A percentile compares a stretch with the other conserved stretches of the same genome.
Evolutionary conservation across 139 green algal species (phyloP).

Genomic region (Spirogloea muscicola): DNA sequence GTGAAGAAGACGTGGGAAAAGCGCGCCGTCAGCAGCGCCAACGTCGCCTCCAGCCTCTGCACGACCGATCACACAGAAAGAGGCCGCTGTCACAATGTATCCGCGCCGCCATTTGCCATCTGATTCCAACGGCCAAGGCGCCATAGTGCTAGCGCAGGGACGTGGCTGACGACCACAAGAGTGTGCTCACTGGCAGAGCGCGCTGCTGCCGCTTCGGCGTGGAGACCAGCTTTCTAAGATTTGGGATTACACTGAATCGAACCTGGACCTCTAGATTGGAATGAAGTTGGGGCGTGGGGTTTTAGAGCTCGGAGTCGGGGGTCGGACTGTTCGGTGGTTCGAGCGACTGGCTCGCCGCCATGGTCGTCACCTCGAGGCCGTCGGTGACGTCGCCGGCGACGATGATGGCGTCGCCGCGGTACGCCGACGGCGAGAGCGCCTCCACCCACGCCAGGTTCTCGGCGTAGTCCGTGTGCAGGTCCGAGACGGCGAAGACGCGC

Average conservation of each 20-base stretch:
- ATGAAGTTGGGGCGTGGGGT: not conserved
- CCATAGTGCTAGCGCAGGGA: not conserved
- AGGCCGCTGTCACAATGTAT: not conserved
- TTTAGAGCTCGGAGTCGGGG: not conserved
- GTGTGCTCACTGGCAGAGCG: not conserved
- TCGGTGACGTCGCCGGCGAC: slow-evolving; percentile 51
- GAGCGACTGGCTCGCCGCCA: not conserved
- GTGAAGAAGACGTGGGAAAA: slow-evolving; percentile 52
- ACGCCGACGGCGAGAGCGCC: slow-evolving; percentile 4
- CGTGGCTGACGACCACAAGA: not conserved
- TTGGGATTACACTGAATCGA: no score
- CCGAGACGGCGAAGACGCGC: slow-evolving; percentile 35
- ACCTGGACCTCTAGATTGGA: no score
- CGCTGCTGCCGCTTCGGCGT: not conserved
- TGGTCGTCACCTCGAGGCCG: slow-evolving; percentile 3
- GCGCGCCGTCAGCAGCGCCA: slow-evolving; percentile 18
- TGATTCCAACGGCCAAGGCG: no score
- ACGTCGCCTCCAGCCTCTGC: slow-evolving; percentile 15
- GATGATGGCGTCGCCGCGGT: slow-evolving; percentile 34
- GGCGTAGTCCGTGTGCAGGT: slow-evolving; percentile 36
- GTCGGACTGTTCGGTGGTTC: not conserved
- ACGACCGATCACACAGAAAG: not conserved
- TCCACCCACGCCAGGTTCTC: slow-evolving; percentile 44
- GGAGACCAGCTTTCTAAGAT: no score
- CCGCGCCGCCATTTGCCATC: not conserved